Evolutionary conservation across 2,329 filamentous ascomycete species (phyloP).

Genomic region (Diaporthe ilicicola): DNA sequence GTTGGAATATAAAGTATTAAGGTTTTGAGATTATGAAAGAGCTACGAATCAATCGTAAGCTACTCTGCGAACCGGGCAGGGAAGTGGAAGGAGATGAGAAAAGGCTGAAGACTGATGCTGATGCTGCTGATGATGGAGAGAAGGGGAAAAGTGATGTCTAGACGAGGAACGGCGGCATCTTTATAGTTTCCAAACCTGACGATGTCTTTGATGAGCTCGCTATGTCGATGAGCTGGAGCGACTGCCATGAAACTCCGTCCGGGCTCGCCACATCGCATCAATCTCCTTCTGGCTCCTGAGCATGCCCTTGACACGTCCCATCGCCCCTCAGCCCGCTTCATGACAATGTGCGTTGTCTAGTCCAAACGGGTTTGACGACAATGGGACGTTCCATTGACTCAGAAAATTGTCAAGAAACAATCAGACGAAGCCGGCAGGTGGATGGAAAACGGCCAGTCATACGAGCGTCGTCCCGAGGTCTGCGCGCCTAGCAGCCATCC

Average conservation of each 20-base stretch:
- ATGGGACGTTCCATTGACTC: constrained; percentile 27
- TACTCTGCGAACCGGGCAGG: constrained; percentile 33
- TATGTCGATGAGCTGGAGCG: not conserved
- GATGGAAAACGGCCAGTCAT: not conserved
- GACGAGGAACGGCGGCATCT: not conserved
- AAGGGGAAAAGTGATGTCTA: not conserved
- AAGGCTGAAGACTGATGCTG: constrained; percentile 30
- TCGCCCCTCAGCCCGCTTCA: not conserved
- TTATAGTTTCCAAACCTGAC: constrained; percentile 14
- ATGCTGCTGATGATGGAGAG: constrained; percentile 31
- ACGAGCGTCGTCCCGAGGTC: not conserved
- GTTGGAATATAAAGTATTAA: constrained; percentile 1
- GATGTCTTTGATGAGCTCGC: not conserved
- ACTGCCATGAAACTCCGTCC: not conserved
- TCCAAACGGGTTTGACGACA: constrained; percentile 27
- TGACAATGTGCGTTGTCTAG: not conserved
- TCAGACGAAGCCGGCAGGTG: constrained; percentile 27
- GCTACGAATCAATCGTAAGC: constrained; percentile 31
- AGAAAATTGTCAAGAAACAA: not conserved
- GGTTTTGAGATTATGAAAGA: constrained; percentile 12
- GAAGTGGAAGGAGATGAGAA: constrained; percentile 4
- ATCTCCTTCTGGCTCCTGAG: not conserved
- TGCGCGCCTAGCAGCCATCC: not conserved
- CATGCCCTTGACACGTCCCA: not conserved
- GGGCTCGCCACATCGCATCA: not conserved